Evolutionary conservation across 208 protist species (phyloP).

Genomic region (Tritrichomonas foetus): DNA sequence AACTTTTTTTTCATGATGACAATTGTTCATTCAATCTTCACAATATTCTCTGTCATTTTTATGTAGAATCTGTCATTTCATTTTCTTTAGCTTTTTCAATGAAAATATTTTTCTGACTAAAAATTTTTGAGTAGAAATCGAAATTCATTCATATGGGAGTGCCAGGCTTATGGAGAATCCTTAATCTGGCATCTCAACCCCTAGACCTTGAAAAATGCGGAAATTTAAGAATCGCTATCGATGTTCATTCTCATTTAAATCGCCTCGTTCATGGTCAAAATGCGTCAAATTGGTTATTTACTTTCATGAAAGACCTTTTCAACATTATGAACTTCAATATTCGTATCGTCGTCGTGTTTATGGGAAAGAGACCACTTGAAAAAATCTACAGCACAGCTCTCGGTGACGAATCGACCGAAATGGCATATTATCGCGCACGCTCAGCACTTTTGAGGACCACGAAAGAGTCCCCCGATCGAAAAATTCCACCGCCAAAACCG

Average conservation of each 20-base stretch:
- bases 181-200: slow-evolving; percentile 3
- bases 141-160: not conserved
- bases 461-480: not conserved
- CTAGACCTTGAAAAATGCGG: not conserved
- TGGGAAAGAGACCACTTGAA: not conserved
- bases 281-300: not conserved
- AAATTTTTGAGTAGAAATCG: too few species aligned
- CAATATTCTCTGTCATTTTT: too few species aligned
- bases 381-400: slow-evolving; percentile 9
- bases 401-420: not conserved
- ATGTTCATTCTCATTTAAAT: slow-evolving; percentile 28
- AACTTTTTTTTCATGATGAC: too few species aligned
- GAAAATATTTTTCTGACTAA: too few species aligned
- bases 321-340: not conserved
- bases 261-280: not conserved
- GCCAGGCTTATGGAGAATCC: slow-evolving; percentile 25
- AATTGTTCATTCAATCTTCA: too few species aligned
- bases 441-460: not conserved
- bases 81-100: too few species aligned
- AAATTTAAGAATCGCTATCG: not conserved
- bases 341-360: not conserved
- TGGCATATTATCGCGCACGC: not conserved
- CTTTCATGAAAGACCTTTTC: not conserved
- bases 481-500: not conserved
- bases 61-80: too few species aligned